phyloP scores from a whole-genome alignment of 805 yeast species.

The Kodamaea kakaduensis region DNA sequence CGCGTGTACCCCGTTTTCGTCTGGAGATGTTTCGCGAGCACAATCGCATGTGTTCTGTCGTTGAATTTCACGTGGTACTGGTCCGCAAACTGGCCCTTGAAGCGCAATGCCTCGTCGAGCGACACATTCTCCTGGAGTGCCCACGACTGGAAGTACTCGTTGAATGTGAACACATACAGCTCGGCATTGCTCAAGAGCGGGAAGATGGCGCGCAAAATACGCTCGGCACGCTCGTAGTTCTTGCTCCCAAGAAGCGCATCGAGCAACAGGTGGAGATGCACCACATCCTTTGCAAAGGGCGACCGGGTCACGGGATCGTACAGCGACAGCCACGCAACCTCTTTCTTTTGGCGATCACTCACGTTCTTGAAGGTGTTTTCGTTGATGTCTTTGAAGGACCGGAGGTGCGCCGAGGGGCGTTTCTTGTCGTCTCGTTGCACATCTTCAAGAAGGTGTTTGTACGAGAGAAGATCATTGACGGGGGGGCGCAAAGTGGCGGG shows the following conservation, averaged over 20 bases:
- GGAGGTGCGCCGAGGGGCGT: slow-evolving; percentile 9
- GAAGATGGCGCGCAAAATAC: slow-evolving; percentile 59
- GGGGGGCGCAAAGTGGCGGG: too few species aligned
- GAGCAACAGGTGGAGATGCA: slow-evolving; percentile 67
- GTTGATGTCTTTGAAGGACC: slow-evolving; percentile 14
- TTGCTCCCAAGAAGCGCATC: slow-evolving; percentile 72
- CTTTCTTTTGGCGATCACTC: slow-evolving; percentile 14
- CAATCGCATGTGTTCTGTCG: slow-evolving; percentile 57
- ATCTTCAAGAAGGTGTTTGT: slow-evolving; percentile 14
- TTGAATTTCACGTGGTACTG: slow-evolving; percentile 33
- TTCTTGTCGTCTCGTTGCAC: slow-evolving; percentile 10
- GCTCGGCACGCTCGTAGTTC: slow-evolving; percentile 66
- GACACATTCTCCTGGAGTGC: slow-evolving; percentile 38
- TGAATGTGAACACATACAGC: slow-evolving; percentile 61
- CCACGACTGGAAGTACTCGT: slow-evolving; percentile 52
- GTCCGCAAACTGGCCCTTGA: slow-evolving; percentile 30
- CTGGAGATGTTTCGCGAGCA: slow-evolving; percentile 41
- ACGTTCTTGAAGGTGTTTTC: slow-evolving; percentile 9
- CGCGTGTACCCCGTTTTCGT: slow-evolving; percentile 10
- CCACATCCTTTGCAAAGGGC: slow-evolving; percentile 52
- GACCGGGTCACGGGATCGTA: slow-evolving; percentile 40
- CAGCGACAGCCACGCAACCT: slow-evolving; percentile 36
- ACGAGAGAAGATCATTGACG: slow-evolving; percentile 6
- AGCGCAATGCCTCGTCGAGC: slow-evolving; percentile 41
- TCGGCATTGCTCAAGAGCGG: slow-evolving; percentile 39